These are phyloP conservation scores for Trametes villosa DNA, from an alignment of 768 basidiomycete genomes.

Conservation along the genomic window DNA sequence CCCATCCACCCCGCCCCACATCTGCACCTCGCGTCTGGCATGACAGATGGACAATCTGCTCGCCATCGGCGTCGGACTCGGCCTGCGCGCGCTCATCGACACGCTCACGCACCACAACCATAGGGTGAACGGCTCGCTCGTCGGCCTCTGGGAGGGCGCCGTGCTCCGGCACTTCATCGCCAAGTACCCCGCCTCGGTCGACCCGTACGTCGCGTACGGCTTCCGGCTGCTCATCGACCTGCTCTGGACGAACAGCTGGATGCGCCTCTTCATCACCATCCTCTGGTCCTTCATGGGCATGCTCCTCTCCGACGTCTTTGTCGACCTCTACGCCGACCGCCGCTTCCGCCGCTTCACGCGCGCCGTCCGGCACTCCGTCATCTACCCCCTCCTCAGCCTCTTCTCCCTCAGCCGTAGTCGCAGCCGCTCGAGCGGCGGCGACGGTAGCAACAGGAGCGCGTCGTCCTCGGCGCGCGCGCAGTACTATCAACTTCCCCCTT, in stretches of 20 bases:
- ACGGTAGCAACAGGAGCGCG: constrained; percentile 1
- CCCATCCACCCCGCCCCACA: background rate
- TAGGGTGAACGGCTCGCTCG: constrained; percentile 62
- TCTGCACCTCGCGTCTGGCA: constrained; percentile 13
- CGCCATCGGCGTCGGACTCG: constrained; percentile 71
- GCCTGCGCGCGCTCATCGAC: constrained; percentile 65
- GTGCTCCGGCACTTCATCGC: constrained; percentile 73
- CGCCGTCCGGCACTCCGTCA: constrained; percentile 28
- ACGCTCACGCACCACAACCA: constrained; percentile 51
- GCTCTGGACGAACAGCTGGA: constrained; percentile 60
- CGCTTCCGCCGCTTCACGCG: constrained; percentile 36
- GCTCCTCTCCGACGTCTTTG: constrained; percentile 55
- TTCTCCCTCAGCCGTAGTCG: constrained; percentile 6
- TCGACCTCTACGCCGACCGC: constrained; percentile 49
- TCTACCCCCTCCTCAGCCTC: constrained; percentile 21
- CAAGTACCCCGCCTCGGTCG: constrained; percentile 65
- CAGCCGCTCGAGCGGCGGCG: background rate
- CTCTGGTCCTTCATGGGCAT: constrained; percentile 59
- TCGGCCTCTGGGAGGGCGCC: constrained; percentile 82
- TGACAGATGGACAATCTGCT: constrained; percentile 66
- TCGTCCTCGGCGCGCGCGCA: constrained; percentile 24
- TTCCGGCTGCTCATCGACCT: constrained; percentile 77
- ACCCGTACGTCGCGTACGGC: constrained; percentile 70
- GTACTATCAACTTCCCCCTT: constrained; percentile 23
- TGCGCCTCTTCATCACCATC: constrained; percentile 49